These are phyloP conservation scores for Hypoxylon fragiforme DNA, from an alignment of 495 filamentous ascomycete genomes.

Conservation along the genomic window DNA sequence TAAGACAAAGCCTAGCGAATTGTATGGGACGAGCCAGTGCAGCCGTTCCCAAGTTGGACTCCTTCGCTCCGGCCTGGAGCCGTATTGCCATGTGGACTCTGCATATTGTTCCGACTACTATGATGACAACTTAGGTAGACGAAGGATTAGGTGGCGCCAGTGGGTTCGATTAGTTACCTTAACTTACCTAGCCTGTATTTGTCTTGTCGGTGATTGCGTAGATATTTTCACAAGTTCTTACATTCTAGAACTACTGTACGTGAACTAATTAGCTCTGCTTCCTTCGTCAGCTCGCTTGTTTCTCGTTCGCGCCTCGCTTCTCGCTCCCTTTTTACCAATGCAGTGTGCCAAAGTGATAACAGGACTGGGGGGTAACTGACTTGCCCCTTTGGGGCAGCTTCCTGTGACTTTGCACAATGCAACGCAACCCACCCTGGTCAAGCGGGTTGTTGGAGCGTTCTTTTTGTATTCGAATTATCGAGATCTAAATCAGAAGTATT, in stretches of 20 bases:
- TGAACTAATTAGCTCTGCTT: slow-evolving; percentile 4
- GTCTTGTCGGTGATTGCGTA: slow-evolving; percentile 1
- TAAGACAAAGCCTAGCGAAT: slow-evolving; percentile 4
- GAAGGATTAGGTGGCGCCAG: slow-evolving; percentile 14
- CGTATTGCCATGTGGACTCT: slow-evolving; percentile 22
- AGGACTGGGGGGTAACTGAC: slow-evolving; percentile 1
- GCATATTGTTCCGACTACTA: slow-evolving; percentile 12
- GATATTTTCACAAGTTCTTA: slow-evolving; percentile 11
- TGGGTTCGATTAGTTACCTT: too few relatives aligned
- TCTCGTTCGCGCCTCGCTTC: neutral
- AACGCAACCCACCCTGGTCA: slow-evolving; percentile 11
- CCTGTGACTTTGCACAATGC: slow-evolving; percentile 3
- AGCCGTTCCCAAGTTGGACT: neutral
- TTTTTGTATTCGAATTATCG: neutral
- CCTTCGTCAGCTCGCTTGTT: slow-evolving; percentile 4
- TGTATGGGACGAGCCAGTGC: neutral
- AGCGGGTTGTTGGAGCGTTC: neutral
- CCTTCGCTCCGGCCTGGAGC: neutral
- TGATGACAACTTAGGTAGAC: neutral
- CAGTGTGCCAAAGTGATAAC: neutral
- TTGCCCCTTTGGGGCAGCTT: slow-evolving; percentile 12
- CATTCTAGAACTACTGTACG: slow-evolving; percentile 7
- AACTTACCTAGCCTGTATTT: too few relatives aligned
- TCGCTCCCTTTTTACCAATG: neutral
- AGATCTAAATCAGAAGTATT: too few relatives aligned